A percentile compares a stretch with the other conserved stretches of the same genome.
Evolutionary conservation across 2,329 filamentous ascomycete genomes (phyloP).

Genomic region (Orbilia javanica): DNA sequence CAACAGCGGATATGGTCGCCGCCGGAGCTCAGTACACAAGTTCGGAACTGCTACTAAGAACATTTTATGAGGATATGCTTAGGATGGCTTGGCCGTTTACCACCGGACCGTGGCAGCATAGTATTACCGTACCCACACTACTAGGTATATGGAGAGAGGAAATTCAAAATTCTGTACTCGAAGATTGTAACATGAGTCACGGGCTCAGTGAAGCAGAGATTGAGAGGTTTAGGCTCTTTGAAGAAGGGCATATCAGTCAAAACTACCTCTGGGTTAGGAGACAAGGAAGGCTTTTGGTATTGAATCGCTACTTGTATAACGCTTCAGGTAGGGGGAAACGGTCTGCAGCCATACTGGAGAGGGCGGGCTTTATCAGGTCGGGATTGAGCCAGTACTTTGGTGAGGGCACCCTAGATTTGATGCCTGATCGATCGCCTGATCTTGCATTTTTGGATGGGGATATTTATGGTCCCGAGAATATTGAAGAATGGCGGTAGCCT

Average conservation of each 20-base stretch:
- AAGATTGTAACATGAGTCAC: neutral
- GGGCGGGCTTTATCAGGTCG: neutral
- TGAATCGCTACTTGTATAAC: constrained; percentile 2
- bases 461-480: neutral
- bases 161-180: neutral
- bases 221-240: neutral
- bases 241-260: neutral
- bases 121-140: neutral
- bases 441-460: neutral
- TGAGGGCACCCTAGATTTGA: neutral
- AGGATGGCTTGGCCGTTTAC: constrained; percentile 26
- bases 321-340: neutral
- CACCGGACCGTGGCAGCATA: constrained; percentile 15
- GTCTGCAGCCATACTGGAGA: neutral
- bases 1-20: neutral
- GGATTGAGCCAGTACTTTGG: neutral
- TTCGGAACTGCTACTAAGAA: neutral
- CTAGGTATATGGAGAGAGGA: neutral
- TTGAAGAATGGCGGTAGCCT: neutral
- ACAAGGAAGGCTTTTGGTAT: neutral
- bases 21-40: neutral
- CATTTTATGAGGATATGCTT: constrained; percentile 26
- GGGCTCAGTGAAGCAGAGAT: neutral
- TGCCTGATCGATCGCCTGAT: neutral
- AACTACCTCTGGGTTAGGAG: neutral